Conservation (phyloP, 352 stramenopile genomes). For the Phytophthora hybrid region DNA sequence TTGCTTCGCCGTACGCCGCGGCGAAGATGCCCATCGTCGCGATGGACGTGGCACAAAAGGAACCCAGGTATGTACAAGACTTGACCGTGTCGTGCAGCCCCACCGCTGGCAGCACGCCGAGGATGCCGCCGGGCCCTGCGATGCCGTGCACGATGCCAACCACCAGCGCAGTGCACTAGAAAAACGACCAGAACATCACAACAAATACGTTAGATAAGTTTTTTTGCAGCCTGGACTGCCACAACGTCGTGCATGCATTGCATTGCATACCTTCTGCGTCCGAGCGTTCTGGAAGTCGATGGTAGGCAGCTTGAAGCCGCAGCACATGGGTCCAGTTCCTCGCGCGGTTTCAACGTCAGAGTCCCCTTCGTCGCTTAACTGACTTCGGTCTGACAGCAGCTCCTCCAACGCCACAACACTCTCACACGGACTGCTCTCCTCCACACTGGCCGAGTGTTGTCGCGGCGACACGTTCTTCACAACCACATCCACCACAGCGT, state of each 20-base stretch:
- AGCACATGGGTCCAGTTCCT: conserved; percentile 41
- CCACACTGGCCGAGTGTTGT: conserved; percentile 34
- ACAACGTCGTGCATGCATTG: neutral
- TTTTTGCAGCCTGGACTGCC: neutral
- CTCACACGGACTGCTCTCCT: conserved; percentile 61
- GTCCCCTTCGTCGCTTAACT: conserved; percentile 30
- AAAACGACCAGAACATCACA: neutral
- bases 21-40: conserved; percentile 93
- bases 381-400: conserved; percentile 45
- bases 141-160: conserved; percentile 93
- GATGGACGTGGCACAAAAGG: conserved; percentile 91
- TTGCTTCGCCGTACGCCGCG: conserved; percentile 82
- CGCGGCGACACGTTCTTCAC: conserved; percentile 8
- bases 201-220: neutral
- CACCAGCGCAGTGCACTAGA: conserved; percentile 77
- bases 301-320: conserved; percentile 50
- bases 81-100: conserved; percentile 86
- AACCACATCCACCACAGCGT: conserved; percentile 24
- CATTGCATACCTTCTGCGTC: conserved; percentile 72
- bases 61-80: conserved; percentile 87
- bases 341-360: conserved; percentile 28
- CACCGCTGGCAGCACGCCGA: conserved; percentile 92
- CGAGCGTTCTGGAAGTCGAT: conserved; percentile 77
- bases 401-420: conserved; percentile 64
- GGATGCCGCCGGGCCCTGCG: conserved; percentile 76